Evolutionary conservation across 331 rosid genomes (phyloP), one percentile per base, ranked within the genome.

Genomic region (Dryas integrifolia): DNA sequence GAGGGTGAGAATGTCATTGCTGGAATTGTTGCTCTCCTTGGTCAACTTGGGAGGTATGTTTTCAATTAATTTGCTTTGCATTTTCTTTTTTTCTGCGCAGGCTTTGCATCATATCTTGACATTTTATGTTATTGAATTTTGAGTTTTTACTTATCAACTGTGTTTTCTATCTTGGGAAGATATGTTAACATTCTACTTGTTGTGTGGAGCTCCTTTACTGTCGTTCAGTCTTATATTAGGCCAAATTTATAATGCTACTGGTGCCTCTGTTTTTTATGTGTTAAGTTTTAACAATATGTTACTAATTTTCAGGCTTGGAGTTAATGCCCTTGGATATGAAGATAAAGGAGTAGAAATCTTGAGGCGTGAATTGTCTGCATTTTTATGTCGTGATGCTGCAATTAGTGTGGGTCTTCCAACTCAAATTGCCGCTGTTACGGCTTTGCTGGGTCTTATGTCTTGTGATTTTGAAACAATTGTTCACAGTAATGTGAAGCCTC

Each of bases 31-130:
- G 78, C 85, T 85, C 95, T 94, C 61, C 92, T 94, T 43, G 95
- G 91, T 76, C 96, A 88, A 78, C 92, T 94, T 77, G 97, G 97
- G 84, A 89, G 96, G 98, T 91, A 85, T 74, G 39, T 60, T 67
- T 46, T 65, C 58, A 9, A 18, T 58, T 79, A 59, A 38, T 67
- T 47, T 67, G n/a, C 51, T 57, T 76, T 50, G 57, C 21, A 74
- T 26, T 53, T 14, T 4, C 24, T 3, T 26, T 12, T 12, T 12
- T 58, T 21, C 21, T 30, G 18, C 35, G 4, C 21, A 5, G 7
- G 48, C 9, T 2, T 9, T 44, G 48, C 48, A 9, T 44, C 30
- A 53, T 16, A 16, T n/a, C 58, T 0, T 53, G 35, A 16, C 16
- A n/a, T 46, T 30, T 3, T 11, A 14, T 18, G 57, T 44, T 65